Conservation (phyloP, 495 filamentous ascomycete genomes). For the Annulohypoxylon bovei region DNA sequence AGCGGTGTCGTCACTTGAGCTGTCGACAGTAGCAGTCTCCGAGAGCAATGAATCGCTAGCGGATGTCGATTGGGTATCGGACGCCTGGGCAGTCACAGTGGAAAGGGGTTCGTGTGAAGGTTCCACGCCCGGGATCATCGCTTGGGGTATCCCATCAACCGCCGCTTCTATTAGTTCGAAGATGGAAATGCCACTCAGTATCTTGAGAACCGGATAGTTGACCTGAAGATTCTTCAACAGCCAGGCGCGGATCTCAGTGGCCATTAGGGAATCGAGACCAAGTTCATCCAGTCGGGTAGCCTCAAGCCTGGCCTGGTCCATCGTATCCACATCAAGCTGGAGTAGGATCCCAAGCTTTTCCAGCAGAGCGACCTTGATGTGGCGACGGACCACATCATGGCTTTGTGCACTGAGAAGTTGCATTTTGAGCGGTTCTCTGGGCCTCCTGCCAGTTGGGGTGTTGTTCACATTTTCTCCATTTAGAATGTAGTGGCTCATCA, state of each 20-base stretch:
- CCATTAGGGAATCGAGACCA: constrained; percentile 44
- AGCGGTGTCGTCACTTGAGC: not conserved
- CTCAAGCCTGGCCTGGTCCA: not conserved
- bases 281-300: not conserved
- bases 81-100: not conserved
- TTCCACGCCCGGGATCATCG: not conserved
- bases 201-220: constrained; percentile 61
- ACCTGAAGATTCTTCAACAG: constrained; percentile 49
- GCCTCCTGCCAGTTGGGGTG: not conserved
- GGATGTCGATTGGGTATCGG: not conserved
- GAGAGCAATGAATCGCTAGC: not conserved
- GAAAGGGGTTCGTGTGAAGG: constrained; percentile 24
- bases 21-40: too few relatives aligned
- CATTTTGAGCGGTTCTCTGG: not conserved
- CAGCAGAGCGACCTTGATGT: not conserved
- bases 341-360: not conserved
- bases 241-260: constrained; percentile 57
- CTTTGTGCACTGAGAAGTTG: not conserved
- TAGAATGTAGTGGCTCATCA: constrained; percentile 48
- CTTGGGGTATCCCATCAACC: not conserved
- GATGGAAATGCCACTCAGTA: constrained; percentile 52
- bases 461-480: constrained; percentile 23
- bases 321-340: not conserved
- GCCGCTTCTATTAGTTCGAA: not conserved
- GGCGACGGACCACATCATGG: not conserved